A percentile compares a stretch with the other conserved stretches of the same genome.
Conservation (phyloP, 2,329 filamentous ascomycete genomes). For the Sporothrix protearum region DNA sequence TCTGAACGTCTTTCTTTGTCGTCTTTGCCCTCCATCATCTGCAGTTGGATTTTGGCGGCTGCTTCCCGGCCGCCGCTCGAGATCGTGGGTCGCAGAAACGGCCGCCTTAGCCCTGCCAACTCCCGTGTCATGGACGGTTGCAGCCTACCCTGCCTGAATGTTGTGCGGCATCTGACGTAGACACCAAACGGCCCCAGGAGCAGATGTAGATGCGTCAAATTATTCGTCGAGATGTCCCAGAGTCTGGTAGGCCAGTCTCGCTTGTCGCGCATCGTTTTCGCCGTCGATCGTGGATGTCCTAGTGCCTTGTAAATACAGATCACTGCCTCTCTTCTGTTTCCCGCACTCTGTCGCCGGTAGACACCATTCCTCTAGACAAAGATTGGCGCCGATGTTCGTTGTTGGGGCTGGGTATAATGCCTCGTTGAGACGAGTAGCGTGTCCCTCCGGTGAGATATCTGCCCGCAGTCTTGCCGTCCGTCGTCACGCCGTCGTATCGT, state of each 20-base stretch:
- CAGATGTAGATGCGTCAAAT: background rate
- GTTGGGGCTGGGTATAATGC: background rate
- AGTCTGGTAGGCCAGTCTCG: too few relatives aligned
- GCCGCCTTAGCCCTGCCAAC: conserved; percentile 27
- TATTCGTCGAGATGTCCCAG: background rate
- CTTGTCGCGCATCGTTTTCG: too few relatives aligned
- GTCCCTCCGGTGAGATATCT: background rate
- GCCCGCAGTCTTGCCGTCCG: background rate
- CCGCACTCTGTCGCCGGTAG: background rate
- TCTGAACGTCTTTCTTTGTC: background rate
- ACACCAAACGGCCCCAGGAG: background rate
- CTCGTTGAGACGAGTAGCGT: background rate
- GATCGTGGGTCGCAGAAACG: conserved; percentile 28
- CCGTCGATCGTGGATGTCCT: background rate
- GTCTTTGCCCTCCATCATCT: conserved; percentile 7
- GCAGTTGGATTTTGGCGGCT: conserved; percentile 5
- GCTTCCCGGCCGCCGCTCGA: conserved; percentile 12
- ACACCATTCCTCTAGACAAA: background rate
- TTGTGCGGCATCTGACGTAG: conserved; percentile 9
- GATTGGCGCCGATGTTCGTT: background rate
- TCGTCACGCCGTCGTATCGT: conserved; percentile 15
- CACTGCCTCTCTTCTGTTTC: background rate
- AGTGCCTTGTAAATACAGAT: background rate
- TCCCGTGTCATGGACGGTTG: conserved; percentile 19
- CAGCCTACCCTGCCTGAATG: background rate